Conservation (phyloP, 495 filamentous ascomycete species). For the Neurospora sp. region DNA sequence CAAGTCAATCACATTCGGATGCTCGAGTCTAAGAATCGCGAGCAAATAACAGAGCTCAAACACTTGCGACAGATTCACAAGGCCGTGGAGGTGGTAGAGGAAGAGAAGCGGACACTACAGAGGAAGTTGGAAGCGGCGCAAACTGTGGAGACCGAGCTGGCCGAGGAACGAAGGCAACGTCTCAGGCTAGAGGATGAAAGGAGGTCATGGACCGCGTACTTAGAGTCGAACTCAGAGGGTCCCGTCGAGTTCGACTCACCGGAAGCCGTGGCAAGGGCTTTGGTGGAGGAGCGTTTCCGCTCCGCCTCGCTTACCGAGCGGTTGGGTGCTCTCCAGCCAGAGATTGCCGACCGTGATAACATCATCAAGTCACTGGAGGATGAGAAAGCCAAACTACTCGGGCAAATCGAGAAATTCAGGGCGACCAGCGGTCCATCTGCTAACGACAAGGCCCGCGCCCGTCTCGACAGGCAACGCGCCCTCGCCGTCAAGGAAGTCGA, state of each 20-base stretch:
- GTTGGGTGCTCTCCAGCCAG: slow-evolving; percentile 67
- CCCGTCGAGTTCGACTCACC: slow-evolving; percentile 74
- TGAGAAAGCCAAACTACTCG: slow-evolving; percentile 49
- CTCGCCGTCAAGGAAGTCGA: slow-evolving; percentile 88
- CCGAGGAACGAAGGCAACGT: slow-evolving; percentile 68
- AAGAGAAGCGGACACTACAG: slow-evolving; percentile 83
- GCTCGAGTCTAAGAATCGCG: slow-evolving; percentile 68
- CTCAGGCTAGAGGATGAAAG: slow-evolving; percentile 84
- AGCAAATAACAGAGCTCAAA: slow-evolving; percentile 71
- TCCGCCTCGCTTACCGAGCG: slow-evolving; percentile 66
- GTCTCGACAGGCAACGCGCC: slow-evolving; percentile 68
- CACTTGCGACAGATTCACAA: slow-evolving; percentile 69
- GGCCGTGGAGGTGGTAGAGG: slow-evolving; percentile 86
- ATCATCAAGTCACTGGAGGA: slow-evolving; percentile 61
- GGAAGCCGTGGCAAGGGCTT: slow-evolving; percentile 74
- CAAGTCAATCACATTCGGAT: slow-evolving; percentile 83
- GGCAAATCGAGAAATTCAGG: slow-evolving; percentile 63
- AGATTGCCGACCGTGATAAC: slow-evolving; percentile 70
- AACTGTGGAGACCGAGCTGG: slow-evolving; percentile 61
- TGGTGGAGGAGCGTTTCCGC: slow-evolving; percentile 73
- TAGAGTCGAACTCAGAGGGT: slow-evolving; percentile 47
- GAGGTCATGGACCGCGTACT: slow-evolving; percentile 74
- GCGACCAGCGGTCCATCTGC: slow-evolving; percentile 30
- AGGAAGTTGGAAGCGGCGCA: slow-evolving; percentile 66
- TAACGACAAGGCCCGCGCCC: slow-evolving; percentile 54